A percentile compares a stretch with the other conserved stretches of the same genome.
These are phyloP conservation scores for Vitis amurensis DNA, from an alignment of 164 flowering plant species.

Conservation along the genomic window DNA sequence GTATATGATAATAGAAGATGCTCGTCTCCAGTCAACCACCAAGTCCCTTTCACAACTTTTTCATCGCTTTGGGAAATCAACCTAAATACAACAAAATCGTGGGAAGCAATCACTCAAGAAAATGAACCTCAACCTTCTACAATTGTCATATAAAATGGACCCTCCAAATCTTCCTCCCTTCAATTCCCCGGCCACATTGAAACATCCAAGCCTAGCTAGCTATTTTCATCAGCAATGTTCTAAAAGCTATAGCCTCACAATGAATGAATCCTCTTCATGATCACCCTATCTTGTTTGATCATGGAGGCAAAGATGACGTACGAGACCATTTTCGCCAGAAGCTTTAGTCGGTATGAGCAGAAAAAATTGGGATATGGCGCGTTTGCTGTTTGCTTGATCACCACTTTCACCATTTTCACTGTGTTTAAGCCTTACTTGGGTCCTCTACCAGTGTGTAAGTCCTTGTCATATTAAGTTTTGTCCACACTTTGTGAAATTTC, in stretches of 20 bases:
- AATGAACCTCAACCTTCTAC: slow-evolving; percentile 5
- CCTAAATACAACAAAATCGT: not conserved
- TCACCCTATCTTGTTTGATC: not conserved
- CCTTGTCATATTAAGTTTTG: not conserved
- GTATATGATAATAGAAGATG: slow-evolving; percentile 1
- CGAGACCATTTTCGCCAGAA: slow-evolving; percentile 35
- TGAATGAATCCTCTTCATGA: no score
- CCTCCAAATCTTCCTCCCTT: not conserved
- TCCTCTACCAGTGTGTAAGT: slow-evolving; percentile 48
- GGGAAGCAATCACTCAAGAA: slow-evolving; percentile 8
- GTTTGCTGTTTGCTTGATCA: slow-evolving; percentile 24
- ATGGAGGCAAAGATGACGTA: slow-evolving; percentile 18
- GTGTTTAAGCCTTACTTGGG: slow-evolving; percentile 38
- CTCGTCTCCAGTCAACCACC: slow-evolving; percentile 12
- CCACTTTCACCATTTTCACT: slow-evolving; percentile 22
- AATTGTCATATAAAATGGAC: not conserved
- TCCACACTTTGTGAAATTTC: no score
- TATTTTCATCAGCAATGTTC: no score
- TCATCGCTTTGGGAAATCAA: not conserved
- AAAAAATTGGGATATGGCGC: slow-evolving; percentile 38
- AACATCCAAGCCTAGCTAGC: no score
- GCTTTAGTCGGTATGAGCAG: slow-evolving; percentile 41
- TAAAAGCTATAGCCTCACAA: no score
- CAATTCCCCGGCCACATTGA: no score
- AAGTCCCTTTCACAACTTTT: slow-evolving; percentile 3